phyloP scores from a whole-genome alignment of 23 red algal genomes.

The Gracilaria caudata region DNA sequence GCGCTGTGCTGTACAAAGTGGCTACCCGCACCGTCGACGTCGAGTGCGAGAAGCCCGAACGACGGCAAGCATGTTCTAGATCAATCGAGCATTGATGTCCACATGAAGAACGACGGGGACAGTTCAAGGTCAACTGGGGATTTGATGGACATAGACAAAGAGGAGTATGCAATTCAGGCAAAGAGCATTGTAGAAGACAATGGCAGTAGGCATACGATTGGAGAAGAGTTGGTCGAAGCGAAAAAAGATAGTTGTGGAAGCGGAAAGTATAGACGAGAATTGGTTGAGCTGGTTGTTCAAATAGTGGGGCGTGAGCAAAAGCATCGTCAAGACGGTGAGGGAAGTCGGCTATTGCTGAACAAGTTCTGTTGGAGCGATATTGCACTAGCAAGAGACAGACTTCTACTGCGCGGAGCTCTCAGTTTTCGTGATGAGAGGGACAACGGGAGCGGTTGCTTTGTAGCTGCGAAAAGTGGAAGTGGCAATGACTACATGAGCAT shows the following conservation, averaged over 20 bases:
- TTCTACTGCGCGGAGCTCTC: slow-evolving; percentile 9
- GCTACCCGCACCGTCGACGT: background rate
- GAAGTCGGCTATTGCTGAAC: background rate
- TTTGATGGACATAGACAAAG: background rate
- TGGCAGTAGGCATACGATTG: background rate
- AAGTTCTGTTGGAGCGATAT: slow-evolving; percentile 28
- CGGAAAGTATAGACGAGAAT: background rate
- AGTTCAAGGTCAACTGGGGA: background rate
- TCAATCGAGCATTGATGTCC: background rate
- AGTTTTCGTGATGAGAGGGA: slow-evolving; percentile 6
- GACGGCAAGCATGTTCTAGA: too few species aligned
- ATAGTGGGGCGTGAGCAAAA: background rate
- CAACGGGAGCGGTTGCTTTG: background rate
- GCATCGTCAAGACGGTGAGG: background rate
- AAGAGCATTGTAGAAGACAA: background rate
- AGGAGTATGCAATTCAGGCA: background rate
- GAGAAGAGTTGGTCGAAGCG: background rate
- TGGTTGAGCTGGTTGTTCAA: slow-evolving; percentile 23
- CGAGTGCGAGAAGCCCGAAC: background rate
- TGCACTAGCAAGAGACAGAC: slow-evolving; percentile 10
- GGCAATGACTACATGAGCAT: background rate
- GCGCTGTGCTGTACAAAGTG: background rate
- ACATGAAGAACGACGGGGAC: background rate
- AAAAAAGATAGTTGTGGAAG: background rate
- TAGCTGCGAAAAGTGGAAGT: background rate